Base-by-base conservation (phyloP, 2,329 filamentous ascomycete genomes). In the Penicillium sumatraense region DNA sequence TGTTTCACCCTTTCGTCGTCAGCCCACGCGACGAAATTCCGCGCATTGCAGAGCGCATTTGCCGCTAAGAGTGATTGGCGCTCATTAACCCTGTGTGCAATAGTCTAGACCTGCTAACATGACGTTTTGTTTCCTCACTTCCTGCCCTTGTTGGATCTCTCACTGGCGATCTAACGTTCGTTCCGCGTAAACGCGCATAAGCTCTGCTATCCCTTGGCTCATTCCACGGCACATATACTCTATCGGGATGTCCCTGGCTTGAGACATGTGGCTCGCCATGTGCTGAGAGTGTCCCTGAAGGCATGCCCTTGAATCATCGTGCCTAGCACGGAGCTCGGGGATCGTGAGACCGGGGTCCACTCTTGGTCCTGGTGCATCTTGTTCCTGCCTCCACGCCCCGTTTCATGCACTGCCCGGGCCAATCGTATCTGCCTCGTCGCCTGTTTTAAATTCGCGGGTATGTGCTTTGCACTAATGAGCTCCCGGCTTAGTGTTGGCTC, bases 241-340 rank as follows among this genome's bases (percentile, higher is more conserved):
- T 36, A 58, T 61, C 40, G 36, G 49, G 53, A 41, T 54, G 52
- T 42, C 23, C 45, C 56, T 51, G 42, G 13, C 33, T 51, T 61
- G 52, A 59, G 58, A 65, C 63, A 65, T 65, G 60, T 63, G 62
- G 58, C 52, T 56, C 26, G 47, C 63, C 62, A 64, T 63, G 62
- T 64, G 62, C 57, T 29, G 47, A 24, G 27, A 49, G 45, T n/a
- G n/a, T 27, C 56, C 46, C 40, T 35, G 33, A 49, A 49, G 33
- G 46, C 51, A 54, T 54, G 44, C 13, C 48, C 42, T 46, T 51
- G 41, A 21, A 42, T 29, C 21, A 29, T 46, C 14, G 23, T 49
- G 29, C 9, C 46, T 21, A 23, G 18, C 31, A 50, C 46, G 44
- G 18, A 46, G 21, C 36, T 24, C 26, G 54, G 45, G 33, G 18